Evolutionary conservation across 805 yeast genomes (phyloP), one percentile per base, ranked within the genome.

Genomic region (Metschnikowia continentalis): DNA sequence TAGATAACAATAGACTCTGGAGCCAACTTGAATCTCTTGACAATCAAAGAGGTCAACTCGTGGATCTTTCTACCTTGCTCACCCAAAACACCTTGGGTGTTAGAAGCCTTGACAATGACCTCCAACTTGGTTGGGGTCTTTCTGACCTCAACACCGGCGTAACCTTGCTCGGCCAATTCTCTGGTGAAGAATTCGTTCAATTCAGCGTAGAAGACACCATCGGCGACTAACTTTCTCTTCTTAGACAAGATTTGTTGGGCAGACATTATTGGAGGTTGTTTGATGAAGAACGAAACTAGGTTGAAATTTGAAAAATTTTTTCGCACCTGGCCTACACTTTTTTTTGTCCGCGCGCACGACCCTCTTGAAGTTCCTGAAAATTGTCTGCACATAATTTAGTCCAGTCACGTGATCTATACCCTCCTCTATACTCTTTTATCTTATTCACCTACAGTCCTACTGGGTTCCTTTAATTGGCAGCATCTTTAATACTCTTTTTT

Each of bases 181-280:
- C 99, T 92, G 85, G 97, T 90, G 90, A 94, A 94, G 94, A 94
- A 94, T 83, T 94, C 99, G 86, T 94, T 94, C 74, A 94, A 82
- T 83, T 94, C 99, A 79, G 99, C 99, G 96, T 86, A 94, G 86
- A 94, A 90, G 72, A 94, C 99, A 89, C 99, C 99, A 85, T 94
- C 99, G 79, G 97, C 97, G 76, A 94, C 98, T 75, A 91, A 88
- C 91, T 91, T 91, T 89, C 97, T 91, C 83, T 90, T 92, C 83
- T 90, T 89, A 73, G 98, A 92, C 65, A 74, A 70, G 77, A 91
- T 87, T 59, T 70, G 74, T 33, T 53, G 55, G 57, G 59, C 58
- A 58, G 66, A 64, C 68, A 64, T 64, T 61, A 47, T 64, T 40
- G 46, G 39, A 37, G 14, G 42, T 33, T 42, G 48, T 54, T 52